phyloP scores from a whole-genome alignment of 306 rosid genomes.

The Cicer cuneatum region DNA sequence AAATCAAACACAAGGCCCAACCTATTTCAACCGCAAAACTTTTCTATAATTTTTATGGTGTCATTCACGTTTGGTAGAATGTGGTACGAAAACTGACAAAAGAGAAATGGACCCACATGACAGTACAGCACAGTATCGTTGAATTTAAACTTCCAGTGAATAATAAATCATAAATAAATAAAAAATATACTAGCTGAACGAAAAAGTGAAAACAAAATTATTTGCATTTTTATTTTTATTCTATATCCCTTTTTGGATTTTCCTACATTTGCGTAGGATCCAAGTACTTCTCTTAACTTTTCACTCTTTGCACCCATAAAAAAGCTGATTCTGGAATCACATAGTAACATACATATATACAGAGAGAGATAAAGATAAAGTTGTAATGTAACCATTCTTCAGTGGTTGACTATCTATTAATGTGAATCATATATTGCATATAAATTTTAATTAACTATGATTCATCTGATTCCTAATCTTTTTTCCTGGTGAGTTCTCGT shows the following conservation, averaged over 20 bases:
- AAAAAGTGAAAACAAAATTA: constrained; percentile 30
- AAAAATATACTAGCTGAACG: too few relatives aligned
- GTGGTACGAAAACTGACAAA: constrained; percentile 50
- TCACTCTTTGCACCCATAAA: constrained; percentile 41
- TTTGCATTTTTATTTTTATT: constrained; percentile 35
- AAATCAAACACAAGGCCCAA: constrained; percentile 20
- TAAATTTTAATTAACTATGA: constrained; percentile 49
- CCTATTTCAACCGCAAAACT: constrained; percentile 57
- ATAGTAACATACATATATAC: constrained; percentile 16
- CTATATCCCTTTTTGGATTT: constrained; percentile 41
- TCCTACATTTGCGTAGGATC: constrained; percentile 62
- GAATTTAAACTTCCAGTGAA: constrained; percentile 27
- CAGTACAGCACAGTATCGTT: constrained; percentile 30
- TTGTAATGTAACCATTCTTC: constrained; percentile 36
- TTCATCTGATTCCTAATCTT: constrained; percentile 52
- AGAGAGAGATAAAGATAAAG: background rate
- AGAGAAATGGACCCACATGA: constrained; percentile 55
- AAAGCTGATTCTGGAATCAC: constrained; percentile 41
- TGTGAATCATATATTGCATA: constrained; percentile 55
- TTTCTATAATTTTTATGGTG: constrained; percentile 39
- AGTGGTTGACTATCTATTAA: constrained; percentile 53
- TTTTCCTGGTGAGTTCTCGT: constrained; percentile 57
- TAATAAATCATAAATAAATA: too few relatives aligned
- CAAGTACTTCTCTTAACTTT: constrained; percentile 54
- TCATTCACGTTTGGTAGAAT: constrained; percentile 61